Evolutionary conservation across 2,329 filamentous ascomycete genomes (phyloP), one percentile per base, ranked within the genome.

Genomic region (Epicoccum sorghinum): DNA sequence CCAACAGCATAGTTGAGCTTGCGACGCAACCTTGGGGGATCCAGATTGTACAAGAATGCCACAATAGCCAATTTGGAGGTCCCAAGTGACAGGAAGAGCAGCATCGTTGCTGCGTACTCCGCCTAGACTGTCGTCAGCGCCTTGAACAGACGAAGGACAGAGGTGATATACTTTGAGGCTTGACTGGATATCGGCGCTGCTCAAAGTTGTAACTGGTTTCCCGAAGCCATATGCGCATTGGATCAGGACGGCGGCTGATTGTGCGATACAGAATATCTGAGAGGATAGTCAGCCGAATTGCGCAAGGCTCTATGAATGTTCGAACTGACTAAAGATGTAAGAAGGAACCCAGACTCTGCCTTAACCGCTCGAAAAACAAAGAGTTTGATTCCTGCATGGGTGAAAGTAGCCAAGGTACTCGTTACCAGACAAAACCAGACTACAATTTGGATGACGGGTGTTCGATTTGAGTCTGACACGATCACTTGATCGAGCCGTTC

Each of bases 51-150:
- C 4, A 69, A 59, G 33, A 71, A 68, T 7, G 64, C 60, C 13
- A 65, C 56, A 27, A 70, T 54, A 24, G 62, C 62, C 9, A 71
- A 55, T 40, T 70, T 71, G 9, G 68, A 68, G 36, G 69, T 60
- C 9, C 64, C 62, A 14, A 70, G 55, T 27, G 62, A 60, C 9
- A 60, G 23, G 39, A 70, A 59, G 14, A 69, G 58, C 9, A 69
- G 52, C 3, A 69, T 57, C 7, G 48, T 64, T 7, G 65, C 62
- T 18, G 65, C 62, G 52, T 70, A 71, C 29, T 65, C 63, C 36
- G 58, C 58, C 68, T 71, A 10, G 18, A 7, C 4, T 13, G 6
- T 4, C 22, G 47, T 5, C 13, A 3, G 29, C 45, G 12, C 44
- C 13, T 22, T 29, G 13, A 7, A 22, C 4, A 13, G 13, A 18